Base-by-base conservation (phyloP, 805 yeast species). In the Candida pseudoglaebosa region DNA sequence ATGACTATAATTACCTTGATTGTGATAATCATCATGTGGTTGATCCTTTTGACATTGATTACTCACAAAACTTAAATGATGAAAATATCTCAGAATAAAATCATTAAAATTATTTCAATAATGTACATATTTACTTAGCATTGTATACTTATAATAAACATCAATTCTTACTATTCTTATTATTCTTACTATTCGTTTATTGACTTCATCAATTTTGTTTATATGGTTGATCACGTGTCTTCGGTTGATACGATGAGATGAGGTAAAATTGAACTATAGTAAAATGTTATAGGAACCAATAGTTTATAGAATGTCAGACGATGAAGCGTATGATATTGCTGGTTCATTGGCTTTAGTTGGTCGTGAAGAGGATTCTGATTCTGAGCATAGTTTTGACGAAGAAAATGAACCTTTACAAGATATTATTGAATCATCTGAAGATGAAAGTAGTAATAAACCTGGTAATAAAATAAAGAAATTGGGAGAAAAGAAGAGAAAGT, bases 251-350 rank as follows among this genome's bases (percentile, higher is more conserved):
- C 29, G 29, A 26, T 26, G 29, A 26, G 29, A n/a, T n/a, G n/a
- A n/a, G n/a, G n/a, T n/a, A n/a, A n/a, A n/a, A n/a, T n/a, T n/a
- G n/a, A n/a, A n/a, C n/a, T n/a, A n/a, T n/a, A n/a, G n/a, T n/a
- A n/a, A n/a, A n/a, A n/a, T n/a, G n/a, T n/a, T n/a, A n/a, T n/a
- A n/a, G n/a, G n/a, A n/a, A n/a, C n/a, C n/a, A n/a, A n/a, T n/a
- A n/a, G n/a, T n/a, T n/a, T 16, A 30, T 16, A 30, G 24, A 17
- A 55, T 56, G 64, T 52, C 60, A 41, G 77, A 69, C 39, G 77
- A 70, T 49, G 79, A 71, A 42, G 79, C 68, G 4, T 73, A 64
- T 52, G 88, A 83, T 54, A 83, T 82, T 49, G 83, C 84, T 17
- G 67, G 75, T 13, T 69, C 77, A 37, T 69, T 84, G 39, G 82